Evolutionary conservation across 306 rosid genomes (phyloP).

Genomic region (Dryas drummondii): DNA sequence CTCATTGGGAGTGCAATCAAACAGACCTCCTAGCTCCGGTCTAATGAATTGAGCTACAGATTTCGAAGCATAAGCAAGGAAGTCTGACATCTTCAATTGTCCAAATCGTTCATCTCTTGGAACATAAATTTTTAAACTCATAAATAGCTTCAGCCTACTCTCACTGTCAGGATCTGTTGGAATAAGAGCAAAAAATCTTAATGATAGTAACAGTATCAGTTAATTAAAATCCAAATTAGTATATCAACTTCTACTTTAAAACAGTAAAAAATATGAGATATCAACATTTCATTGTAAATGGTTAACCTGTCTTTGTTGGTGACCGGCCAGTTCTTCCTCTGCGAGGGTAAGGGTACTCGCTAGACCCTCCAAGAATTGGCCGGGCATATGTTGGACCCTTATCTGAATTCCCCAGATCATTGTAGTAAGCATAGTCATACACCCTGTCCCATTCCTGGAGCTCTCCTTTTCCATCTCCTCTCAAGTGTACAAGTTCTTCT

Average conservation of each 20-base stretch:
- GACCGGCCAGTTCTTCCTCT: slow-evolving; percentile 77
- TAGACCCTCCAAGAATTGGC: slow-evolving; percentile 68
- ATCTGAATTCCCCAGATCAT: slow-evolving; percentile 65
- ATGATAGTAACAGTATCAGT: not conserved
- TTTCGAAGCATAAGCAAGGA: slow-evolving; percentile 69
- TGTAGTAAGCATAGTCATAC: slow-evolving; percentile 77
- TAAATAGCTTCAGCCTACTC: slow-evolving; percentile 47
- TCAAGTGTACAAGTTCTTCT: slow-evolving; percentile 50
- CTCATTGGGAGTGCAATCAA: slow-evolving; percentile 59
- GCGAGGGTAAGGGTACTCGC: slow-evolving; percentile 66
- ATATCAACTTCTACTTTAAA: not conserved
- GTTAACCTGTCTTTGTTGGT: slow-evolving; percentile 47
- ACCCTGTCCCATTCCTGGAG: slow-evolving; percentile 70
- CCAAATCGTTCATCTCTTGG: slow-evolving; percentile 89
- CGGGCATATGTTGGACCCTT: slow-evolving; percentile 40
- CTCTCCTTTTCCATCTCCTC: slow-evolving; percentile 72
- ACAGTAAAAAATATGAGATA: not conserved
- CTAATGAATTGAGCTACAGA: slow-evolving; percentile 56
- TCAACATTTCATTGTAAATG: not conserved
- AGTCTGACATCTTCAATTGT: slow-evolving; percentile 81
- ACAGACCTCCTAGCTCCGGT: slow-evolving; percentile 64
- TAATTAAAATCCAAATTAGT: not conserved
- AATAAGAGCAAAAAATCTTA: not conserved
- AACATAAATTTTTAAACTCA: slow-evolving; percentile 72
- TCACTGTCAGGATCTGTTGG: slow-evolving; percentile 57